Percentiles rank a stretch among this genome's conserved stretches.
phyloP scores from a whole-genome alignment of 225 moss, liverwort and hornwort species.

The Physcomitrium patens region DNA sequence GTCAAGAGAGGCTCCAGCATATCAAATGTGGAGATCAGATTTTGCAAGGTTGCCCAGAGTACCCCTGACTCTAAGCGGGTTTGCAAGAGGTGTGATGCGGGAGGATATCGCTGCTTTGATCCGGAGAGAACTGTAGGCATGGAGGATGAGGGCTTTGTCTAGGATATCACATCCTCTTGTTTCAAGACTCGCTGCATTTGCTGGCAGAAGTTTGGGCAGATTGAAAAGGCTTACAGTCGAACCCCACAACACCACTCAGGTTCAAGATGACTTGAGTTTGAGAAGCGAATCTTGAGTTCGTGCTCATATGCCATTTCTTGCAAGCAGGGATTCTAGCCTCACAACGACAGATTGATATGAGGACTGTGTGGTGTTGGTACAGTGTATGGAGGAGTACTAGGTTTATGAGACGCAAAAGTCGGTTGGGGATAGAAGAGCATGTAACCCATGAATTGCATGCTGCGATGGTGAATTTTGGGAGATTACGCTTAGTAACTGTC shows the following conservation, averaged over 20 bases:
- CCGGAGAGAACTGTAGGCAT: conserved; percentile 27
- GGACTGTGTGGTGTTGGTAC: not conserved
- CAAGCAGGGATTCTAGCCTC: conserved; percentile 19
- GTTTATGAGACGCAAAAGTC: too few species aligned
- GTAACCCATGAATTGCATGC: not conserved
- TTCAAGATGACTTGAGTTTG: conserved; percentile 10
- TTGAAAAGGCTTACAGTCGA: not conserved
- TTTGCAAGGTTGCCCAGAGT: conserved; percentile 36
- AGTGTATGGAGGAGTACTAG: conserved; percentile 6
- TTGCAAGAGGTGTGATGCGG: conserved; percentile 41
- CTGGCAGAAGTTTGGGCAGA: conserved; percentile 20
- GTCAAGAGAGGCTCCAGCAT: conserved; percentile 27
- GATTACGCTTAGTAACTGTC: conserved; percentile 16
- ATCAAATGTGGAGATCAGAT: conserved; percentile 40
- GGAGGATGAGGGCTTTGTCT: not conserved
- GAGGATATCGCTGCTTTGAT: conserved; percentile 62
- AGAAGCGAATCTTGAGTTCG: conserved; percentile 1
- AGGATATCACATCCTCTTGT: not conserved
- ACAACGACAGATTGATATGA: conserved; percentile 2
- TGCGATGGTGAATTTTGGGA: conserved; percentile 5
- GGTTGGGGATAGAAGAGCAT: too few species aligned
- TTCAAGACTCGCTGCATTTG: not conserved
- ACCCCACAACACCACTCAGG: conserved; percentile 9
- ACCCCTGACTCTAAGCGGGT: conserved; percentile 32
- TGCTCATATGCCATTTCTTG: too few species aligned